Conservation (phyloP, 2,329 filamentous ascomycete species). For the Ceratocystis cubensis region DNA sequence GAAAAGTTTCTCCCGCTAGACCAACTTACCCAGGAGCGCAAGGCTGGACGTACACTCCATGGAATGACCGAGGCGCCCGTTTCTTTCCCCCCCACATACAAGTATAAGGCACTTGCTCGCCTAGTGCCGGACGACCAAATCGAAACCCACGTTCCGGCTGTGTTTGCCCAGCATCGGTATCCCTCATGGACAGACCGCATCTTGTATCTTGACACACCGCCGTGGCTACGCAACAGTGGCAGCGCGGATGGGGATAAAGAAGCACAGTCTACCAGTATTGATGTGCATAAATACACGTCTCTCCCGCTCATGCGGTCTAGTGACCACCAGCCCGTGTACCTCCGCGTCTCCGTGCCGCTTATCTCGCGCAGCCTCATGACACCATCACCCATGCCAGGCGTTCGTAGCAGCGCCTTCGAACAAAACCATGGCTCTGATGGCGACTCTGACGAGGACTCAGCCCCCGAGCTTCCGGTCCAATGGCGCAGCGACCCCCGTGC, state of each 20-base stretch:
- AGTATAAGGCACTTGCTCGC: constrained; percentile 48
- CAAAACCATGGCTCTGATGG: constrained; percentile 5
- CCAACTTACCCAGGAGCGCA: constrained; percentile 63
- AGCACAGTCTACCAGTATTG: constrained; percentile 27
- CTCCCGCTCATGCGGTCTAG: constrained; percentile 70
- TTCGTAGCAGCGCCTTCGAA: constrained; percentile 14
- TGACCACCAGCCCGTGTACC: constrained; percentile 75
- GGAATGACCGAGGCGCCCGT: constrained; percentile 63
- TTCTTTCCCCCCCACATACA: constrained; percentile 84
- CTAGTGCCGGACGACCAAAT: constrained; percentile 23
- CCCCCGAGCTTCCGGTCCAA: constrained; percentile 22
- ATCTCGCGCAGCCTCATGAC: constrained; percentile 32
- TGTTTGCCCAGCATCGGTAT: constrained; percentile 71
- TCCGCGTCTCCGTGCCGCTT: constrained; percentile 56
- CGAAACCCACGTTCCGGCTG: constrained; percentile 42
- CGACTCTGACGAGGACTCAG: neutral
- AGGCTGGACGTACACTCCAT: constrained; percentile 59
- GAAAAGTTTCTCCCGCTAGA: constrained; percentile 57
- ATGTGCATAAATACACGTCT: constrained; percentile 56
- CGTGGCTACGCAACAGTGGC: constrained; percentile 33
- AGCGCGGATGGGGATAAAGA: constrained; percentile 18
- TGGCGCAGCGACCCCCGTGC: constrained; percentile 32
- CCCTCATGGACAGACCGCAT: constrained; percentile 92
- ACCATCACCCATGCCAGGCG: constrained; percentile 26
- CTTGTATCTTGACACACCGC: constrained; percentile 55